Conservation (phyloP, 2,329 filamentous ascomycete genomes). For the Colletotrichum falcatum region DNA sequence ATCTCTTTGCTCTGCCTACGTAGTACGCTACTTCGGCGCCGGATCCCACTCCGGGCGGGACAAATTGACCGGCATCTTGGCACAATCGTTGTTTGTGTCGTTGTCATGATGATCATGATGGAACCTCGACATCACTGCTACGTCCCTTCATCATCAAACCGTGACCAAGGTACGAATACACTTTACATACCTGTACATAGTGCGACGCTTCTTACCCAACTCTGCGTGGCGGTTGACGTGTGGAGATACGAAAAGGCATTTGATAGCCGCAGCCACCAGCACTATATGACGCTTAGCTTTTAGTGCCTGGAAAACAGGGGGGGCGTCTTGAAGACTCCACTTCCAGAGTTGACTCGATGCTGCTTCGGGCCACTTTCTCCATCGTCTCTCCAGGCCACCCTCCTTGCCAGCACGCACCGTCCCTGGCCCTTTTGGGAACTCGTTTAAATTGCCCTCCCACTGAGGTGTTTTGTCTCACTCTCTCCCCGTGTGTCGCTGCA, state of each 20-base stretch:
- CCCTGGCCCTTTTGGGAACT: constrained; percentile 21
- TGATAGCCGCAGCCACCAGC: constrained; percentile 31
- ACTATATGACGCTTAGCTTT: constrained; percentile 25
- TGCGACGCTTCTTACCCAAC: constrained; percentile 7
- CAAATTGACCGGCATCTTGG: neutral
- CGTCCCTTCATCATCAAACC: constrained; percentile 21
- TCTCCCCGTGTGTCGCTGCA: constrained; percentile 1
- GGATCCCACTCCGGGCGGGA: neutral
- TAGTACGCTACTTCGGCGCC: neutral
- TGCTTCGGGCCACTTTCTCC: constrained; percentile 33
- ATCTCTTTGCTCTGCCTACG: neutral
- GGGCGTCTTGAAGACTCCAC: constrained; percentile 23
- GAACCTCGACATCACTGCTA: neutral
- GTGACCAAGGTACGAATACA: too few species aligned
- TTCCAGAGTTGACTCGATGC: constrained; percentile 20
- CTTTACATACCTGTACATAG: constrained; percentile 1
- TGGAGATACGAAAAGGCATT: constrained; percentile 15
- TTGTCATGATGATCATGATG: neutral
- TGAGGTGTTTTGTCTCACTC: constrained; percentile 14
- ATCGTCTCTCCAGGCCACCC: constrained; percentile 26
- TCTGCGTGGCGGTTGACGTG: constrained; percentile 20
- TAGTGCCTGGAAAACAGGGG: constrained; percentile 33
- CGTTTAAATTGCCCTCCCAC: constrained; percentile 9
- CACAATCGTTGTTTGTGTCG: constrained; percentile 15
- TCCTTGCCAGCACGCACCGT: constrained; percentile 20